Evolutionary conservation across 192 early-diverging fungal species (phyloP), one percentile per base, ranked within the genome.

Genomic region (Coemansia sp.): DNA sequence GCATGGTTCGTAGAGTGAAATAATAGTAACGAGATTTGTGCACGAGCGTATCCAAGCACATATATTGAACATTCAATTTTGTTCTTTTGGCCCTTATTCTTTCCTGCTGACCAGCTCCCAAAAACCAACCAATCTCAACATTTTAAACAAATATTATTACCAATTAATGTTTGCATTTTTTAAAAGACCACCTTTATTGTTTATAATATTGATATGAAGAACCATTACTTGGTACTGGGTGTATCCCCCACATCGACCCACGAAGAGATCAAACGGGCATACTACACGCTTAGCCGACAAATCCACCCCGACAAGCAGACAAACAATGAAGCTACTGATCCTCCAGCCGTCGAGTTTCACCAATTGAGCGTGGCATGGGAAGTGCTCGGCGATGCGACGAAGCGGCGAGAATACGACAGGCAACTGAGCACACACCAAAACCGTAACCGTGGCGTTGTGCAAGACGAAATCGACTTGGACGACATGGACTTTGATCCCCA

Each of bases 381-480:
- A 55, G 53, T 63, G 2, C 60, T 81, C 9, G 53, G 73, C 41
- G 64, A 76, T 47, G 14, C 39, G 10, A 49, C 22, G 22, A 58
- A 53, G 47, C 79, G 79, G 17, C 52, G 27, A 56, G 67, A 62
- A 1, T 76, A 81, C 45, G 79, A 81, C 50, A 45, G n/a, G 43
- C 39, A 19, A 48, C 58, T 32, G 32, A 62, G 15, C 11, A 45
- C 63, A 0, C 27, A 24, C 15, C 58, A 64, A 27, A 69, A 49
- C 43, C 62, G 57, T 4, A 21, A 23, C 24, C 73, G 69, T 11
- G 87, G 84, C 12, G 84, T 85, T 2, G 85, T 92, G 37, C 85
- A 90, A 61, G 87, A 83, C 37, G 89, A 91, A 29, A 79, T 93
- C 22, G 90, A 92, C 72, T 62, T 93, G 59, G 92, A 93, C 61